Base-by-base conservation (phyloP, 768 basidiomycete genomes). In the Crassisporium funariophilum region DNA sequence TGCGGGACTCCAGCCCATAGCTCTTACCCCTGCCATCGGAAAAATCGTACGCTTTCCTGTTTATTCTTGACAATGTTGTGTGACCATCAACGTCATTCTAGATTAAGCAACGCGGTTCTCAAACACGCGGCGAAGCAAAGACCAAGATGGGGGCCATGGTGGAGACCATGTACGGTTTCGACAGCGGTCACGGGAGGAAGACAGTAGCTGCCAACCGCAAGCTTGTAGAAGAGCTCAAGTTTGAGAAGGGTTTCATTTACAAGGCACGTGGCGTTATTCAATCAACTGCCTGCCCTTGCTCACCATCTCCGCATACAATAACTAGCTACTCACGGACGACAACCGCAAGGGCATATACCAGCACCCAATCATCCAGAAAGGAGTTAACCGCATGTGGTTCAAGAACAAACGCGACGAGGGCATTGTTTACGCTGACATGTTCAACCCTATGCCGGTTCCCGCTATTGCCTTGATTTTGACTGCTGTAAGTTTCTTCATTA, bases 101-200 rank as follows among this genome's bases (percentile, higher is more conserved):
- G 27, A 29, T 29, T 13, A 29, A 29, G 35, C 16, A 8, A 20
- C 52, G 58, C 17, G 51, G 35, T 0, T 47, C 53, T 0, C 58
- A 59, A 10, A 13, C 53, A 8, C 57, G 53, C 5, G 52, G 60
- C 6, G 52, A 56, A 38, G 40, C 48, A 13, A 60, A 58, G 46
- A 49, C 52, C 7, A 58, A 56, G 34, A 39, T 44, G 3, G 11
- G 24, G 17, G 25, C 52, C 0, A 31, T 52, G 4, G 45, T 50
- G 6, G 56, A 50, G 24, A 27, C 35, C 15, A 21, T 41, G 2
- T 57, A 47, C n/a, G 49, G 44, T 25, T 58, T 59, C 34, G 40
- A 46, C 3, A 47, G 22, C 21, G 56, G 56, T 20, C 19, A 46
- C 0, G 51, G 49, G 34, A 39, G 41, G 39, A 47, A 43, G 17